These are phyloP conservation scores for Paxillus rubicundulus DNA, from an alignment of 768 basidiomycete genomes.

Conservation along the genomic window DNA sequence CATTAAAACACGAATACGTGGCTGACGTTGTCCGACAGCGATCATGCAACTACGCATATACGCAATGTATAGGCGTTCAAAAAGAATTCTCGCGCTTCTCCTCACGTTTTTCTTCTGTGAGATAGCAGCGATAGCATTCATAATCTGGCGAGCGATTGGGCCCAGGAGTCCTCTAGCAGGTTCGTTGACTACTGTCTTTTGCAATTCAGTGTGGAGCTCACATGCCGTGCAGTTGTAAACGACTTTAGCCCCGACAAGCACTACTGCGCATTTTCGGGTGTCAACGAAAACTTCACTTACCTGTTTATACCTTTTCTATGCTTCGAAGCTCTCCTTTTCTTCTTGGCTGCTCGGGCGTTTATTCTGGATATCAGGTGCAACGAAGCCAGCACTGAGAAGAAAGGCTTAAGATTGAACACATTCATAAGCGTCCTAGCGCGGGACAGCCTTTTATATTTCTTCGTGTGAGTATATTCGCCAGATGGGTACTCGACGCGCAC, in stretches of 20 bases:
- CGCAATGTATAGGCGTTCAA: constrained; percentile 31
- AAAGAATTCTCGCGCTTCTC: constrained; percentile 16
- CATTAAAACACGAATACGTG: background rate
- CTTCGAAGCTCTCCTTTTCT: constrained; percentile 28
- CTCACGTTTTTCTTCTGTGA: constrained; percentile 22
- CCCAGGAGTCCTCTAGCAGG: constrained; percentile 21
- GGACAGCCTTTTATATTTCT: constrained; percentile 32
- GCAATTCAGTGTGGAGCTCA: background rate
- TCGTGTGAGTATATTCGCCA: constrained; percentile 20
- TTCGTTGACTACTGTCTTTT: constrained; percentile 3
- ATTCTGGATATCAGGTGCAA: constrained; percentile 8
- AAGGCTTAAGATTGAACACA: constrained; percentile 9
- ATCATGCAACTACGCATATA: constrained; percentile 35
- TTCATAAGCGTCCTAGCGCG: constrained; percentile 25
- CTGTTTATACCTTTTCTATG: constrained; percentile 31
- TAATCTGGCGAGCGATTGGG: constrained; percentile 29
- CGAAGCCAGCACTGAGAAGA: background rate
- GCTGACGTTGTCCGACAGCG: constrained; percentile 16
- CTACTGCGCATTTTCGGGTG: constrained; percentile 24
- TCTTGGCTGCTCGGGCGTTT: constrained; percentile 19
- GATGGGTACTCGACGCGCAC: too few relatives aligned
- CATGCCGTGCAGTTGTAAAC: constrained; percentile 7
- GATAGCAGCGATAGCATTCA: constrained; percentile 19
- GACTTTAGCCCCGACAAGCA: background rate
- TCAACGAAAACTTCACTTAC: constrained; percentile 21